Conservation (phyloP, 2,329 filamentous ascomycete genomes). For the Alternaria longipes region DNA sequence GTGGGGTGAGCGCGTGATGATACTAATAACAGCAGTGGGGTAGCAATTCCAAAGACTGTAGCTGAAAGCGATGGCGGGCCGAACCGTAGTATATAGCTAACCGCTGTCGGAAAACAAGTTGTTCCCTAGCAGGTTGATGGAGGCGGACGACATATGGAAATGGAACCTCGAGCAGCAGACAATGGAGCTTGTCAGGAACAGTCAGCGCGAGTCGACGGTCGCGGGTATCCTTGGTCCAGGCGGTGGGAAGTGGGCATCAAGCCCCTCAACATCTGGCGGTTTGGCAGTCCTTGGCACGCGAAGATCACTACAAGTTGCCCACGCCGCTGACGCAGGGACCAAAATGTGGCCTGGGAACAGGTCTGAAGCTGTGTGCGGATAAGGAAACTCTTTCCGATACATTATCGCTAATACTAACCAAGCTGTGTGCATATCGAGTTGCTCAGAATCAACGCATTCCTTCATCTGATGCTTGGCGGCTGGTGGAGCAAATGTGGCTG, state of each 20-base stretch:
- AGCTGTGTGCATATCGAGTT: background rate
- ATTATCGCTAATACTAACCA: background rate
- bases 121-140: conserved; percentile 46
- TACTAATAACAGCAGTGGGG: conserved; percentile 37
- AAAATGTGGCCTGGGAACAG: background rate
- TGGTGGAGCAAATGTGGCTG: conserved; percentile 30
- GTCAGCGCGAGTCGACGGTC: conserved; percentile 48
- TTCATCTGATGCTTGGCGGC: conserved; percentile 10
- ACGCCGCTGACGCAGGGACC: conserved; percentile 13
- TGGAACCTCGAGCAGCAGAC: conserved; percentile 24
- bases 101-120: conserved; percentile 50
- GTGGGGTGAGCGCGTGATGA: conserved; percentile 32
- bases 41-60: conserved; percentile 30
- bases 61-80: conserved; percentile 38
- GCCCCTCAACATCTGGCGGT: conserved; percentile 27
- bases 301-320: conserved; percentile 9
- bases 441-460: background rate
- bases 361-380: background rate
- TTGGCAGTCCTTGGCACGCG: conserved; percentile 28
- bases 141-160: conserved; percentile 50
- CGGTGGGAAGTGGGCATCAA: conserved; percentile 24
- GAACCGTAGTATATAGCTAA: conserved; percentile 38
- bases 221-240: conserved; percentile 35
- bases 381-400: background rate
- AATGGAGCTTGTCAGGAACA: conserved; percentile 31